Evolutionary conservation across 163 green algal species (phyloP).

Genomic region (Scenedesmus sp.): DNA sequence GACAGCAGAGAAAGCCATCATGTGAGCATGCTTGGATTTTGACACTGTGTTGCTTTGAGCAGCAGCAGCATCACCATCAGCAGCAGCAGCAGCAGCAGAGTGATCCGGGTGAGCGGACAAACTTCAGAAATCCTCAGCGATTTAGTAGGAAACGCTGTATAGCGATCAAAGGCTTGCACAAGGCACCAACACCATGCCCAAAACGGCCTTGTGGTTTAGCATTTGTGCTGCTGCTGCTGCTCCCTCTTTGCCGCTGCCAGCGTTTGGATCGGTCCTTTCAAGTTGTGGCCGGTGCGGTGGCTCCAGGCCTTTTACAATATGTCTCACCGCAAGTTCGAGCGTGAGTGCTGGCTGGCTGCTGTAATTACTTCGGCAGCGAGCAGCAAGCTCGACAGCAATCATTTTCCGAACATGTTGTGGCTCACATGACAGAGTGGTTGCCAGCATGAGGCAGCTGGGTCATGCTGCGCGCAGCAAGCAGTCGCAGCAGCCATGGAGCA

Average conservation of each 20-base stretch:
- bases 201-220: conserved; percentile 16
- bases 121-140: not conserved
- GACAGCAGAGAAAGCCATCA: too few species aligned
- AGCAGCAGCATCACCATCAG: not conserved
- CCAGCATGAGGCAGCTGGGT: not conserved
- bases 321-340: conserved; percentile 97
- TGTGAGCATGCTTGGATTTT: not conserved
- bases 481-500: conserved; percentile 11
- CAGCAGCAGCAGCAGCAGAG: not conserved
- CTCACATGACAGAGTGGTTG: not conserved
- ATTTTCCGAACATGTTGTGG: not conserved
- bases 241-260: not conserved
- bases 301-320: conserved; percentile 66
- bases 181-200: not conserved
- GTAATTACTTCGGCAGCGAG: not conserved
- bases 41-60: not conserved
- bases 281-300: conserved; percentile 44
- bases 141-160: not conserved
- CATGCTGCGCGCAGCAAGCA: conserved; percentile 22
- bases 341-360: conserved; percentile 69
- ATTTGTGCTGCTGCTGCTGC: not conserved
- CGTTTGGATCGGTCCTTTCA: conserved; percentile 45
- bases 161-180: not conserved
- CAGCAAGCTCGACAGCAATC: not conserved
- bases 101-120: not conserved